Conservation (phyloP, 2,329 filamentous ascomycete genomes). For the Trichoderma atrobrunneum region DNA sequence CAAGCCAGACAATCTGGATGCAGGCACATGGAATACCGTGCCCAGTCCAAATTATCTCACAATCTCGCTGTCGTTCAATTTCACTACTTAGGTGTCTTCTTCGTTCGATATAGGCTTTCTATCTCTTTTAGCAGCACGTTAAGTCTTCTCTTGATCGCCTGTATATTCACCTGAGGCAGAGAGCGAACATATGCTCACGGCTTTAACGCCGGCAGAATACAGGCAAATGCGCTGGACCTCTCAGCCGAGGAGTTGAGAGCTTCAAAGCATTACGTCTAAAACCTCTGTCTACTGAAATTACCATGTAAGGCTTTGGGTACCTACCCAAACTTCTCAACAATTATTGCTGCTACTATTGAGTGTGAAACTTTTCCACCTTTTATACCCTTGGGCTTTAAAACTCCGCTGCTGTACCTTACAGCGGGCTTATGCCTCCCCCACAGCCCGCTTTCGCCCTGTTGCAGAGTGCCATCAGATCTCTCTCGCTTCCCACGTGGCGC, state of each 20-base stretch:
- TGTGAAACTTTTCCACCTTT: neutral
- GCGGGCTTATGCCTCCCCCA: neutral
- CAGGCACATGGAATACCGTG: neutral
- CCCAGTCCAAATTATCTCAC: neutral
- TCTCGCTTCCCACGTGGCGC: slow-evolving; percentile 14
- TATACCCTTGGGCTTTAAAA: neutral
- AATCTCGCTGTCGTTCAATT: neutral
- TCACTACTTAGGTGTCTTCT: neutral
- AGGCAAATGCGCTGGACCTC: neutral
- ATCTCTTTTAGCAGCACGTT: neutral
- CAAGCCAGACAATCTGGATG: neutral
- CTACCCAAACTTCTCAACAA: neutral
- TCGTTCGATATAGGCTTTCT: neutral
- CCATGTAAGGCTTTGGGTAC: neutral
- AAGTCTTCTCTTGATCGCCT: neutral
- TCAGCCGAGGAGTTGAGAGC: neutral
- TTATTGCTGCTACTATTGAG: neutral
- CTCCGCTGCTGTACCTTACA: slow-evolving; percentile 7
- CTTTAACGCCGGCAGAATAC: neutral
- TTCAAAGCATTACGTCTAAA: neutral
- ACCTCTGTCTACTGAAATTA: neutral
- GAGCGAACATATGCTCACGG: neutral
- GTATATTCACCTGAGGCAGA: neutral
- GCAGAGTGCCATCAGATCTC: slow-evolving; percentile 14
- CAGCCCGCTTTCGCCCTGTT: slow-evolving; percentile 11